Evolutionary conservation across 805 yeast species (phyloP).

Genomic region (Saccharomycopsis sp.): DNA sequence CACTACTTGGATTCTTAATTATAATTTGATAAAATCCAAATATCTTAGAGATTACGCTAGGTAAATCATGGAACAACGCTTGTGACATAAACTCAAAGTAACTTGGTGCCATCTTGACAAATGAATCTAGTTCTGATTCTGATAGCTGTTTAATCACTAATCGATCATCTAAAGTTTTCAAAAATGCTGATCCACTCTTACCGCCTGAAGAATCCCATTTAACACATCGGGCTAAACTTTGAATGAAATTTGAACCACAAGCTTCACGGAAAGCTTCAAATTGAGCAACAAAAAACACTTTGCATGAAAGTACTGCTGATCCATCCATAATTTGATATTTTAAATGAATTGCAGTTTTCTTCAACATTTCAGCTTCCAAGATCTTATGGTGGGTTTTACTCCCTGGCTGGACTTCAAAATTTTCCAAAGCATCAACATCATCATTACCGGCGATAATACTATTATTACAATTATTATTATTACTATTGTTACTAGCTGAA

Average conservation of each 20-base stretch:
- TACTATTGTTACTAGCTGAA: not conserved
- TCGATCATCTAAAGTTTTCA: constrained; percentile 87
- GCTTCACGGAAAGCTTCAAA: constrained; percentile 87
- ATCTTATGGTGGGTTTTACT: constrained; percentile 17
- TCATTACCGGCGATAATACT: constrained; percentile 26
- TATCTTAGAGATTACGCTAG: constrained; percentile 89
- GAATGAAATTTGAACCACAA: constrained; percentile 76
- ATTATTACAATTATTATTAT: constrained; percentile 9
- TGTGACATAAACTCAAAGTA: constrained; percentile 95
- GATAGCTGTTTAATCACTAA: constrained; percentile 85
- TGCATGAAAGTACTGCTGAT: constrained; percentile 76
- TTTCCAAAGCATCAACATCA: constrained; percentile 21
- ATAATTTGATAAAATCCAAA: constrained; percentile 95
- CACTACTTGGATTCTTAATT: constrained; percentile 69
- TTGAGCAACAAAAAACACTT: constrained; percentile 91
- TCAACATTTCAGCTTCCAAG: constrained; percentile 66
- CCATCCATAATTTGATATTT: constrained; percentile 90
- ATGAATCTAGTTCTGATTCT: constrained; percentile 84
- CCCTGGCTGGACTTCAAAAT: constrained; percentile 22
- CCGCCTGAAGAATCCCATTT: constrained; percentile 98
- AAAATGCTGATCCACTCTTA: constrained; percentile 88
- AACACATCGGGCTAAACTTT: constrained; percentile 85
- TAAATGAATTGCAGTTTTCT: constrained; percentile 81
- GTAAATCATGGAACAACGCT: constrained; percentile 88
- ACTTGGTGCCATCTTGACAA: constrained; percentile 91